Evolutionary conservation across 148 eudicot species (phyloP).

Genomic region (Simmondsia chinensis): DNA sequence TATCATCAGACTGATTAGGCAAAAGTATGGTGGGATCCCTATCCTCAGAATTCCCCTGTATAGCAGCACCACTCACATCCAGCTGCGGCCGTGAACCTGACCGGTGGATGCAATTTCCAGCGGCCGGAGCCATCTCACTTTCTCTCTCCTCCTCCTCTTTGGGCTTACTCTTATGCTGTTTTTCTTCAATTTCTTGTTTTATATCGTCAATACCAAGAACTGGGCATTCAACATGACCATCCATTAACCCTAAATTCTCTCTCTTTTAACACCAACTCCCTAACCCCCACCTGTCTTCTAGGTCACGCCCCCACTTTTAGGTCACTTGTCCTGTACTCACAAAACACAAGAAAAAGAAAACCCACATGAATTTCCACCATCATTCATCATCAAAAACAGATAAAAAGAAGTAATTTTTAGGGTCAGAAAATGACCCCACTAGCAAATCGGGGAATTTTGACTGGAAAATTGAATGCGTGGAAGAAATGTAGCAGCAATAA

Average conservation of each 20-base stretch:
- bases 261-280: constrained; percentile 12
- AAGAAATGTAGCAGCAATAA: no score
- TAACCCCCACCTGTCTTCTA: constrained; percentile 18
- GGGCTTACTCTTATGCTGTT: not conserved
- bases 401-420: no score
- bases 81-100: constrained; percentile 81
- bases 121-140: constrained; percentile 32
- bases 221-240: constrained; percentile 26
- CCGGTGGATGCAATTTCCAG: constrained; percentile 64
- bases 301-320: constrained; percentile 14
- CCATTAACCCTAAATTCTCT: constrained; percentile 26
- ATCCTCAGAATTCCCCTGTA: constrained; percentile 91
- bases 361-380: no score
- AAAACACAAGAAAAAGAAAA: no score
- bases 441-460: not conserved
- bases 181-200: constrained; percentile 16
- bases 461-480: not conserved
- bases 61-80: constrained; percentile 86
- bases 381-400: not conserved
- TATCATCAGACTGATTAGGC: constrained; percentile 99
- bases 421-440: not conserved
- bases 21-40: constrained; percentile 79
- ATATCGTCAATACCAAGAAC: constrained; percentile 23
- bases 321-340: constrained; percentile 8
- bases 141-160: constrained; percentile 22